Percentiles rank a stretch among this genome's conserved stretches.
These are phyloP conservation scores for Solanum commersonii DNA, from an alignment of 257 asterid species.

Conservation along the genomic window DNA sequence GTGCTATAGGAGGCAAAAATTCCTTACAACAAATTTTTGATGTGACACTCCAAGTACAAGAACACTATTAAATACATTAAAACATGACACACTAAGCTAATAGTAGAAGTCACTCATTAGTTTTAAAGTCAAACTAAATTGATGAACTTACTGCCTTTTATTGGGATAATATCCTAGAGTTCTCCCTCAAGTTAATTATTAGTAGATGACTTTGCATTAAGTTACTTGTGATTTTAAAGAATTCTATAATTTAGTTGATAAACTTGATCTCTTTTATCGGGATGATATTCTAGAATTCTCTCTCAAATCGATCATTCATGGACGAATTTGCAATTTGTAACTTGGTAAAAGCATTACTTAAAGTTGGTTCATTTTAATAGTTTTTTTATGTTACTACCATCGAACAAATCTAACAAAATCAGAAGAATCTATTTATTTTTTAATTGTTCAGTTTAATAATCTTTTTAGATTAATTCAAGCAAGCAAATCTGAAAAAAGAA, in stretches of 20 bases:
- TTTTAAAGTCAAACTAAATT: neutral
- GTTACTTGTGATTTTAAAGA: neutral
- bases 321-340: neutral
- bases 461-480: neutral
- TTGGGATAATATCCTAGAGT: neutral
- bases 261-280: neutral
- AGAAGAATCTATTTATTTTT: neutral
- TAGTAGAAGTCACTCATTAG: neutral
- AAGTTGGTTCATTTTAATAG: neutral
- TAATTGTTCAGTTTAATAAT: neutral
- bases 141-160: neutral
- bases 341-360: neutral
- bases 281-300: neutral
- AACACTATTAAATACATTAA: neutral
- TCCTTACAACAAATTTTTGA: neutral
- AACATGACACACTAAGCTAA: neutral
- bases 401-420: neutral
- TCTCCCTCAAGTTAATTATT: neutral
- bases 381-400: neutral
- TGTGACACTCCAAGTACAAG: neutral
- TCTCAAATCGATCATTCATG: neutral
- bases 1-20: neutral
- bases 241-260: neutral
- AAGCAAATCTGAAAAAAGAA: neutral
- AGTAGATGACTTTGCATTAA: neutral